A percentile compares a stretch with the other conserved stretches of the same genome.
Evolutionary conservation across 2,329 filamentous ascomycete species (phyloP).

Genomic region (Penicillium corylophilum): DNA sequence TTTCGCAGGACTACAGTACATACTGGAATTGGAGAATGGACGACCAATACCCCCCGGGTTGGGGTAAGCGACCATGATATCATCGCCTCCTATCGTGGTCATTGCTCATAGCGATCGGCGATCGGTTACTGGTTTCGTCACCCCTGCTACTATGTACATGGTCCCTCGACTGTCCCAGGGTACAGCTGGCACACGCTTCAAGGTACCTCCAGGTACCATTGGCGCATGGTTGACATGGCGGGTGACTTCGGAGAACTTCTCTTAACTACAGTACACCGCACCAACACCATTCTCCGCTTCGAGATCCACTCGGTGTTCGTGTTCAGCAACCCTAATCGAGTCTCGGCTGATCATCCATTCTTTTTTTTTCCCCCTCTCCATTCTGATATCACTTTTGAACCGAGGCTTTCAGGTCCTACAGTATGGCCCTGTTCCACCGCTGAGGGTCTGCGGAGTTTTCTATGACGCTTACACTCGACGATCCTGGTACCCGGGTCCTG

Average conservation of each 20-base stretch:
- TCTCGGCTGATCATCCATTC: background rate
- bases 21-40: background rate
- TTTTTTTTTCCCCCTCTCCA: background rate
- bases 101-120: slow-evolving; percentile 2
- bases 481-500: slow-evolving; percentile 16
- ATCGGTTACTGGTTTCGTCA: background rate
- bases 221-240: background rate
- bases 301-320: background rate
- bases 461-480: slow-evolving; percentile 21
- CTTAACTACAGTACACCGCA: background rate
- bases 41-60: background rate
- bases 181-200: background rate
- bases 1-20: background rate
- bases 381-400: slow-evolving; percentile 11
- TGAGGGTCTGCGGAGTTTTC: background rate
- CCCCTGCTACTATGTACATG: background rate
- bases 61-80: background rate
- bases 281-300: background rate
- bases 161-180: background rate
- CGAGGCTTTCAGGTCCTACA: background rate
- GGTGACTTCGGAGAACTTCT: slow-evolving; percentile 11
- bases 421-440: background rate
- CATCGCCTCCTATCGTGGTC: background rate
- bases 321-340: background rate
- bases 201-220: slow-evolving; percentile 10